phyloP scores from a whole-genome alignment of 768 basidiomycete species.

The Scleroderma bovista region DNA sequence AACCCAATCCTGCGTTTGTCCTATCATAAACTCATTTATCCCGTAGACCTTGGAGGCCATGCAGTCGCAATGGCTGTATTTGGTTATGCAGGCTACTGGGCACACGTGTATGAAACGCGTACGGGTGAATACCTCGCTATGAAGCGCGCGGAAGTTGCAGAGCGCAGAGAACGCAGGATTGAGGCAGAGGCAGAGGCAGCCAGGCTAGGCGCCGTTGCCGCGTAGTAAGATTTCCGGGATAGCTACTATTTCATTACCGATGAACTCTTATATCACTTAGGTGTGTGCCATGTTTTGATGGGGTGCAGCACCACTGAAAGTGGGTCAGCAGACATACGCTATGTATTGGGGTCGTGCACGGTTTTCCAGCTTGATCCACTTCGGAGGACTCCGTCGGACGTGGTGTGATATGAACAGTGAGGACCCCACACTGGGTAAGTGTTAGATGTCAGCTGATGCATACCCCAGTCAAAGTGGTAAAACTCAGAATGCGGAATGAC shows the following conservation, averaged over 20 bases:
- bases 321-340: not conserved
- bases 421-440: not conserved
- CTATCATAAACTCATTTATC: not conserved
- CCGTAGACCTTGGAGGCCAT: constrained; percentile 68
- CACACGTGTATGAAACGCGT: constrained; percentile 60
- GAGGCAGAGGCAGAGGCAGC: constrained; percentile 8
- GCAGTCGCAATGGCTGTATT: constrained; percentile 63
- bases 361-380: not conserved
- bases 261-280: not conserved
- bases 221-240: constrained; percentile 6
- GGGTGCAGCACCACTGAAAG: not conserved
- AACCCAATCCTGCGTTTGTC: too few species aligned
- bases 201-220: constrained; percentile 28
- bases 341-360: not conserved
- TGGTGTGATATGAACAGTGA: not conserved
- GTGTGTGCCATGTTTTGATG: not conserved
- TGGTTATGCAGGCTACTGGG: constrained; percentile 72
- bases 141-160: constrained; percentile 56
- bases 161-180: constrained; percentile 39
- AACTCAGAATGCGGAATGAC: too few species aligned
- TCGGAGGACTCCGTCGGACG: not conserved
- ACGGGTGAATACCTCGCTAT: constrained; percentile 55
- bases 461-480: not conserved
- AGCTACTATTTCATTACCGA: not conserved
- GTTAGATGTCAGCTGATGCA: too few species aligned